Base-by-base conservation (phyloP, 805 yeast species). In the Cyberlindnera mississippiensis region DNA sequence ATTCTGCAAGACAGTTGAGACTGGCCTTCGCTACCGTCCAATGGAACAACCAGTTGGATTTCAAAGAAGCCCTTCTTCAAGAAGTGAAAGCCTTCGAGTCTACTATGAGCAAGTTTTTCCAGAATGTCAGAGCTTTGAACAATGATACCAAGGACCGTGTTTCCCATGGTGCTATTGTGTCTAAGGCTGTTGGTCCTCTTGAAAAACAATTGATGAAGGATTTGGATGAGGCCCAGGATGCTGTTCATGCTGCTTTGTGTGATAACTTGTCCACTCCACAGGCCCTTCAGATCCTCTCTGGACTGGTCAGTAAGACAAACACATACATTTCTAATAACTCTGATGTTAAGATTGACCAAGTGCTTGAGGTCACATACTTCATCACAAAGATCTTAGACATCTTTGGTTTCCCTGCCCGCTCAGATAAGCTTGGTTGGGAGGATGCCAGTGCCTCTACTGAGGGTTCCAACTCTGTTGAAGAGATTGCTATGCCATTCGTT, bases 31-130 rank as follows among this genome's bases (percentile, higher is more conserved):
- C 95, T 0, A 72, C 87, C 51, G 87, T 85, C 42, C 88, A 82
- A 55, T 93, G 99, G 99, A 91, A 89, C 57, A 81, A 77, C 57
- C 93, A 88, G 49, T 68, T 93, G 37, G 99, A 93, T 62, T 93
- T 93, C 69, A 91, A 91, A 64, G 91, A 85, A 57, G 69, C 83
- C 35, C 69, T 93, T 42, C 64, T 88, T 42, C 67, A 71, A 41
- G 96, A 91, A 60, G 96, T 87, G 20, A 80, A 74, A 63, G 70
- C 90, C 2, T 67, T 77, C 33, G 98, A 93, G 66, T 68, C 83
- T 4, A 64, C 89, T 2, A 62, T 89, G 38, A 79, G 79, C 49
- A 93, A 89, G 60, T 91, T 85, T 60, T 93, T 93, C 73, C 79
- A 82, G 33, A 87, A 78, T 40, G 82, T 88, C n/a, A 75, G 95